Conservation (phyloP, 371 early-diverging fungal species). For the Lichtheimia corymbifera region DNA sequence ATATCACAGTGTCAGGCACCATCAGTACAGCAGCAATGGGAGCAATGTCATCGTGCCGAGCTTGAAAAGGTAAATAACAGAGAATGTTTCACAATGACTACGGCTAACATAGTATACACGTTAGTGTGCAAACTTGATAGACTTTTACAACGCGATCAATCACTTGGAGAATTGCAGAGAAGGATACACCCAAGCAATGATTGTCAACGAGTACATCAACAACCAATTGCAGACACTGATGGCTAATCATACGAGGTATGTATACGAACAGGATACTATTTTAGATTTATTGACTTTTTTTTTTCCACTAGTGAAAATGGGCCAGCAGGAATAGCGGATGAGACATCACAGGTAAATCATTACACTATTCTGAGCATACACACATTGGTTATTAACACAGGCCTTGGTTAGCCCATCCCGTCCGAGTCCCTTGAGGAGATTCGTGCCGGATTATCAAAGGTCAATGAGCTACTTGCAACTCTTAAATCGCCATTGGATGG, state of each 20-base stretch:
- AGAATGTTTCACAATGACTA: not conserved
- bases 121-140: slow-evolving; percentile 12
- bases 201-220: slow-evolving; percentile 14
- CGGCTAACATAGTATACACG: not conserved
- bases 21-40: not conserved
- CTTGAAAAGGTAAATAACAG: slow-evolving; percentile 14
- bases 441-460: slow-evolving; percentile 1
- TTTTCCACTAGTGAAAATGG: not conserved
- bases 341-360: not conserved
- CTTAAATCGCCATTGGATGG: slow-evolving; percentile 32
- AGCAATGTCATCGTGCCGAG: slow-evolving; percentile 7
- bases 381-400: too few relatives aligned
- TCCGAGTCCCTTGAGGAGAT: slow-evolving; percentile 2
- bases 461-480: not conserved
- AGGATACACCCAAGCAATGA: slow-evolving; percentile 23
- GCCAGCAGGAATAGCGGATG: not conserved
- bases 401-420: not conserved
- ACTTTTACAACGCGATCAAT: slow-evolving; percentile 8
- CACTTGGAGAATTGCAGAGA: slow-evolving; percentile 25
- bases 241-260: slow-evolving; percentile 8
- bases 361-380: too few relatives aligned
- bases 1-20: not conserved
- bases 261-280: not conserved
- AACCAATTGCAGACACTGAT: slow-evolving; percentile 14
- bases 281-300: not conserved